A percentile compares a stretch with the other conserved stretches of the same genome.
Conservation (phyloP, 148 eudicot species). For the Nepenthes mirabilis region DNA sequence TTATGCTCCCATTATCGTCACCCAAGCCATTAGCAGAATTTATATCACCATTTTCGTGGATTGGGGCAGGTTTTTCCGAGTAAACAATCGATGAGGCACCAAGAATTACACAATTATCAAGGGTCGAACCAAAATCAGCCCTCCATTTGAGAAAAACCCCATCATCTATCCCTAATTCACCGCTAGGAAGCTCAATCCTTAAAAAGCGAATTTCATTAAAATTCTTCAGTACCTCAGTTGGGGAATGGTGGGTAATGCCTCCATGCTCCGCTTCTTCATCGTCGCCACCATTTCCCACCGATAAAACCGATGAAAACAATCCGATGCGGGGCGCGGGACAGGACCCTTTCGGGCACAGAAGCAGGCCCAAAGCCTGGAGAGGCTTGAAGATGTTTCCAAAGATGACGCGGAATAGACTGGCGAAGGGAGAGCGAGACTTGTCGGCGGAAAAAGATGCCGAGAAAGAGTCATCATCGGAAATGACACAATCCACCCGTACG, state of each 20-base stretch:
- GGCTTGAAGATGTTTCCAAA: slow-evolving; percentile 48
- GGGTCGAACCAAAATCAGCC: slow-evolving; percentile 79
- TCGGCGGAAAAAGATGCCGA: slow-evolving; percentile 17
- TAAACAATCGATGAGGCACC: slow-evolving; percentile 57
- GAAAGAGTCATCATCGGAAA: slow-evolving; percentile 57
- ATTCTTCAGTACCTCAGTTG: slow-evolving; percentile 67
- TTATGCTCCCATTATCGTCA: slow-evolving; percentile 71
- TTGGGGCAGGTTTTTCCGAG: slow-evolving; percentile 2
- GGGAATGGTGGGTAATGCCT: slow-evolving; percentile 74
- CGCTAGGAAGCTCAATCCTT: slow-evolving; percentile 63
- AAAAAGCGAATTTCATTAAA: slow-evolving; percentile 46
- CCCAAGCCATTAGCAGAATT: not conserved
- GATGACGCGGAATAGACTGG: slow-evolving; percentile 27
- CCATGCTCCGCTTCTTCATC: slow-evolving; percentile 25
- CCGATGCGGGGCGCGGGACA: slow-evolving; percentile 1
- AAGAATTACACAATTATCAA: slow-evolving; percentile 72
- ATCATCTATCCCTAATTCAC: slow-evolving; percentile 68
- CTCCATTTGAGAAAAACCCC: slow-evolving; percentile 71
- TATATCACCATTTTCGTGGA: slow-evolving; percentile 7
- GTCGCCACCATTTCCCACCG: slow-evolving; percentile 17
- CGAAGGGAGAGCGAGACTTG: slow-evolving; percentile 40
- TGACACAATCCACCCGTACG: slow-evolving; percentile 77
- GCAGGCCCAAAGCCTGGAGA: slow-evolving; percentile 38
- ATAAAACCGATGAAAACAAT: slow-evolving; percentile 3
- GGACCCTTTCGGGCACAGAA: slow-evolving; percentile 23